A percentile compares a stretch with the other conserved stretches of the same genome.
Conservation (phyloP, 139 green algal genomes). For the Tetradesmus obliquus region DNA sequence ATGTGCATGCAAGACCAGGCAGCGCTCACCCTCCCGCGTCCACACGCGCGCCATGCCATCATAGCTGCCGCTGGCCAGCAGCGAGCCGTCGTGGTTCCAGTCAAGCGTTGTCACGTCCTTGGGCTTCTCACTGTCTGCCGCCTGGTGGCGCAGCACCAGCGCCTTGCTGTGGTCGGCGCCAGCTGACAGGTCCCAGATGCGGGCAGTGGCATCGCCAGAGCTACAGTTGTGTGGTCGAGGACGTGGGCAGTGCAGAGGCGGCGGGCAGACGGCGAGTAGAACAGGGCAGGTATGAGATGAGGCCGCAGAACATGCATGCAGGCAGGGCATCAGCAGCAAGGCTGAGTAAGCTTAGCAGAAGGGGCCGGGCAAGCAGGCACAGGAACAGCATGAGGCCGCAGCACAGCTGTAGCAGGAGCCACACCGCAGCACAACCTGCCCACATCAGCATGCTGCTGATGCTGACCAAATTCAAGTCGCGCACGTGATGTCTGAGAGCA, state of each 20-base stretch:
- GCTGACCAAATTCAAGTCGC: too few species aligned
- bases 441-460: too few species aligned
- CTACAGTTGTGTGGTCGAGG: conserved; percentile 37
- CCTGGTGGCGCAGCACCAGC: conserved; percentile 56
- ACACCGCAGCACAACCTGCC: too few species aligned
- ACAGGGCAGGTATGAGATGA: not conserved
- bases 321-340: too few species aligned
- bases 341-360: too few species aligned
- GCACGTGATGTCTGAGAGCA: too few species aligned
- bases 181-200: conserved; percentile 84
- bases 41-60: conserved; percentile 90
- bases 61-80: conserved; percentile 92
- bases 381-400: too few species aligned
- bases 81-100: conserved; percentile 87
- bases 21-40: conserved; percentile 75
- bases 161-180: conserved; percentile 34
- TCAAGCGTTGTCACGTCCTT: conserved; percentile 95
- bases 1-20: not conserved
- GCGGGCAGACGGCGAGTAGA: not conserved
- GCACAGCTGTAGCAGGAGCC: too few species aligned
- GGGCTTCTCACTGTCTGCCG: conserved; percentile 52
- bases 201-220: conserved; percentile 84
- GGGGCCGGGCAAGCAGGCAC: too few species aligned
- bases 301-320: too few species aligned
- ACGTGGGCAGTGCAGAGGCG: not conserved